Percentiles rank a stretch among this genome's conserved stretches.
Evolutionary conservation across 192 early-diverging fungal genomes (phyloP).

Genomic region (Entomortierella parvispora): DNA sequence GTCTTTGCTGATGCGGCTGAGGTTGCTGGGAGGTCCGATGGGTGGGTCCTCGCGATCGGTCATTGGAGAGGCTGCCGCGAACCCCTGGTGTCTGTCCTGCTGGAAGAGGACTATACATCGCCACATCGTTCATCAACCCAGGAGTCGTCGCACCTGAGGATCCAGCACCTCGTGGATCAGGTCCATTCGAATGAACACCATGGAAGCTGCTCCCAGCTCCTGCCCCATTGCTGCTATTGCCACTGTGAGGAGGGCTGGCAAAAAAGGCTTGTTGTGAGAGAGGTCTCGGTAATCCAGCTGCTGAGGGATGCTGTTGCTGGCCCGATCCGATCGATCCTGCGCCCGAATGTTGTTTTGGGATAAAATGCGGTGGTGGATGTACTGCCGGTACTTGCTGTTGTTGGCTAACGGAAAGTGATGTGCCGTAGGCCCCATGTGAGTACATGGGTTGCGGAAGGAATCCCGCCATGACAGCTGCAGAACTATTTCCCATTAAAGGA

Average conservation of each 20-base stretch:
- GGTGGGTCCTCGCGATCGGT: background rate
- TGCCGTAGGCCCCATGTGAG: no score
- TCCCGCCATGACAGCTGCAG: background rate
- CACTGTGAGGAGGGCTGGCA: conserved; percentile 11
- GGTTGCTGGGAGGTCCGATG: background rate
- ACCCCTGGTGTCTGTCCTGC: no score
- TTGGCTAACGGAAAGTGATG: background rate
- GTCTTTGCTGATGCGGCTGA: background rate
- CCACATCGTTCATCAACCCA: conserved; percentile 1
- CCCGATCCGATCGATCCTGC: no score
- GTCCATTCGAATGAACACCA: background rate
- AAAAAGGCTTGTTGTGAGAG: conserved; percentile 9
- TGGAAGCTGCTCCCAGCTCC: background rate
- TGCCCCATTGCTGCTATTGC: background rate
- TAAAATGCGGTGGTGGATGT: background rate
- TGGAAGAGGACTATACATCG: background rate
- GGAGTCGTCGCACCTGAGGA: no score
- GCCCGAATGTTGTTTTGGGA: background rate
- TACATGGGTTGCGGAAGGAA: conserved; percentile 37
- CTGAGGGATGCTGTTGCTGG: background rate
- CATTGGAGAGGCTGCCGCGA: background rate
- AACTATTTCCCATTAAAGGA: background rate
- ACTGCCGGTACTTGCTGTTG: background rate
- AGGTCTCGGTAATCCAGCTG: background rate
- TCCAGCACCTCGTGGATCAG: background rate